Conservation (phyloP, 352 stramenopile species). For the Blastocystis sp. region DNA sequence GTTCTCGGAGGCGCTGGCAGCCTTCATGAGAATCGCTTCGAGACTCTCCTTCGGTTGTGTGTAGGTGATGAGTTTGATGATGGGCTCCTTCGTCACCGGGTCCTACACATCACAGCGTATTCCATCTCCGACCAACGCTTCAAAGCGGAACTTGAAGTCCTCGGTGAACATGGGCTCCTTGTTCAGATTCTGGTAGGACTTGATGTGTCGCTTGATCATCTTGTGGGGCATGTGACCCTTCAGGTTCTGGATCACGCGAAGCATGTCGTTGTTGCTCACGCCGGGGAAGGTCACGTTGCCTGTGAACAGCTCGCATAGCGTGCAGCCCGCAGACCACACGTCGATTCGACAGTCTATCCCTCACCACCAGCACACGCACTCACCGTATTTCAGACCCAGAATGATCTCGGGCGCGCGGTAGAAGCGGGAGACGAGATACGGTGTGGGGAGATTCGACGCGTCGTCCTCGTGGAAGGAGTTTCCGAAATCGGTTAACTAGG, state of each 20-base stretch:
- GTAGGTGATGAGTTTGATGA: slow-evolving; percentile 82
- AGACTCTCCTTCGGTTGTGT: slow-evolving; percentile 82
- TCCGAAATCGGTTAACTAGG: slow-evolving; percentile 94
- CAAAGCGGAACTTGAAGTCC: slow-evolving; percentile 76
- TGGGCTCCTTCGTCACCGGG: slow-evolving; percentile 77
- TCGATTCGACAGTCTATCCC: slow-evolving; percentile 89
- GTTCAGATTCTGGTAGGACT: slow-evolving; percentile 76
- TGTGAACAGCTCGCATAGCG: slow-evolving; percentile 96
- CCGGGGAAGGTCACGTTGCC: slow-evolving; percentile 94
- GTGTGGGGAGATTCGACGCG: slow-evolving; percentile 90
- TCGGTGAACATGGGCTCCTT: slow-evolving; percentile 77
- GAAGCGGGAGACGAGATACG: slow-evolving; percentile 96
- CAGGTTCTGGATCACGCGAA: slow-evolving; percentile 93
- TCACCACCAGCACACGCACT: slow-evolving; percentile 5
- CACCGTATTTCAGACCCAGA: slow-evolving; percentile 79
- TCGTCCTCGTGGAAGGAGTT: slow-evolving; percentile 89
- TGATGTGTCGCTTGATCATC: slow-evolving; percentile 79
- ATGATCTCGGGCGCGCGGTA: slow-evolving; percentile 95
- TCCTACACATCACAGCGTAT: slow-evolving; percentile 57
- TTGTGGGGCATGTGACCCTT: slow-evolving; percentile 85
- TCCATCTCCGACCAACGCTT: slow-evolving; percentile 65
- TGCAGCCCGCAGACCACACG: slow-evolving; percentile 94
- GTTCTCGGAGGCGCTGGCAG: slow-evolving; percentile 77
- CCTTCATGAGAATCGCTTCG: slow-evolving; percentile 78
- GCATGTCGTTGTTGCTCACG: slow-evolving; percentile 96